Conservation (phyloP, 2,329 filamentous ascomycete genomes). For the Trichoderma asperellum region DNA sequence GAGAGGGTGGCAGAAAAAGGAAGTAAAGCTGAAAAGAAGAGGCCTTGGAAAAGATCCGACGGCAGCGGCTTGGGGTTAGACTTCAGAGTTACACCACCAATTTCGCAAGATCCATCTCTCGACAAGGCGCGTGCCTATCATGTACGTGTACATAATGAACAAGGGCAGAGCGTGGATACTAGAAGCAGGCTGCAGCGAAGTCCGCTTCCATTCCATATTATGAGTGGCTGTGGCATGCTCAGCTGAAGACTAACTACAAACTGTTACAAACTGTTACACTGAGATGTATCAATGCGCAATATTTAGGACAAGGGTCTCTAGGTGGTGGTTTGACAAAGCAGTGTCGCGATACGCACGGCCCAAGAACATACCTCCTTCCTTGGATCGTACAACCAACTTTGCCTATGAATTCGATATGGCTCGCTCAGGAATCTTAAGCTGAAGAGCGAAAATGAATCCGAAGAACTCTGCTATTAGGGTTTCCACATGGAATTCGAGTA, state of each 20-base stretch:
- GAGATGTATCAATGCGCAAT: constrained; percentile 8
- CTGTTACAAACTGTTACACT: constrained; percentile 1
- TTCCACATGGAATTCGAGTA: not conserved
- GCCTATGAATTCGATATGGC: not conserved
- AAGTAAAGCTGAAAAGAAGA: not conserved
- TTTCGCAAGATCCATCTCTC: constrained; percentile 11
- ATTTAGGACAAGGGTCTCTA: constrained; percentile 1
- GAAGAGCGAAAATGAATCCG: not conserved
- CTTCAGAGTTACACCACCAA: not conserved
- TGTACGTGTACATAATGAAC: not conserved
- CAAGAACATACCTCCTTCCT: not conserved
- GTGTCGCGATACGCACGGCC: not conserved
- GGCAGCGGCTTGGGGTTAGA: not conserved
- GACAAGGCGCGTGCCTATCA: constrained; percentile 18
- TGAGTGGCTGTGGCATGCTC: constrained; percentile 7
- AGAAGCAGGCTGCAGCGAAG: constrained; percentile 4
- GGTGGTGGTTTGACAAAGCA: constrained; percentile 5
- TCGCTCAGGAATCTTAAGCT: not conserved
- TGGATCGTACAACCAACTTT: not conserved
- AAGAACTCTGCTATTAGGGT: not conserved
- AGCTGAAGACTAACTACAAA: constrained; percentile 15
- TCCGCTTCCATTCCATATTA: not conserved
- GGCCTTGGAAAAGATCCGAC: not conserved
- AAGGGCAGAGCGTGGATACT: not conserved
- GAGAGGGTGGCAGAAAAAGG: not conserved